Evolutionary conservation across 306 rosid species (phyloP).

Genomic region (Astragalus glycyphyllos): DNA sequence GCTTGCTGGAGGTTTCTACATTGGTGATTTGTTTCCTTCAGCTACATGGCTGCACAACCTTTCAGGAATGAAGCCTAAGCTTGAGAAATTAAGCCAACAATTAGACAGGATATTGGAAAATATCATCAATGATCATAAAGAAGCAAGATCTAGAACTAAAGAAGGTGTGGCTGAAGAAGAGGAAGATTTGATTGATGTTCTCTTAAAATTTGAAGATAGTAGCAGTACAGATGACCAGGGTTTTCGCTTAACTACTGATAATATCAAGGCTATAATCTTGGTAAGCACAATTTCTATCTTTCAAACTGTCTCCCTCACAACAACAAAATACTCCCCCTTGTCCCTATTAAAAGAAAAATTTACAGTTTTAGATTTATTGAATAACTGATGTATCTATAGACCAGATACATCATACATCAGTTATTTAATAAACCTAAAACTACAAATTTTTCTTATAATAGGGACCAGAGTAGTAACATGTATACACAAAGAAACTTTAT

Average conservation of each 20-base stretch:
- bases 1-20: too few relatives aligned
- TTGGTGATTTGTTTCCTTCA: constrained; percentile 43
- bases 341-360: too few relatives aligned
- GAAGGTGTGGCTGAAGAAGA: background rate
- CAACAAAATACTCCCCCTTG: too few relatives aligned
- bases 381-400: too few relatives aligned
- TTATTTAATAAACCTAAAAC: too few relatives aligned
- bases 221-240: background rate
- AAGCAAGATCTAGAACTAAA: background rate
- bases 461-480: too few relatives aligned
- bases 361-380: too few relatives aligned
- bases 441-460: too few relatives aligned
- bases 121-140: constrained; percentile 30
- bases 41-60: constrained; percentile 3
- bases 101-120: constrained; percentile 6
- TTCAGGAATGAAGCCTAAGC: constrained; percentile 23
- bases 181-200: constrained; percentile 27
- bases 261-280: constrained; percentile 31
- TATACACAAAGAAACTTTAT: too few relatives aligned
- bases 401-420: too few relatives aligned
- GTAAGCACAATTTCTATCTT: constrained; percentile 6
- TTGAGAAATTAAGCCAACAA: constrained; percentile 3
- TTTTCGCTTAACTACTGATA: background rate
- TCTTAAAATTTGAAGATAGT: constrained; percentile 26
- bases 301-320: too few relatives aligned